Evolutionary conservation across 805 yeast genomes (phyloP).

Genomic region (Ascoidea asiatica): DNA sequence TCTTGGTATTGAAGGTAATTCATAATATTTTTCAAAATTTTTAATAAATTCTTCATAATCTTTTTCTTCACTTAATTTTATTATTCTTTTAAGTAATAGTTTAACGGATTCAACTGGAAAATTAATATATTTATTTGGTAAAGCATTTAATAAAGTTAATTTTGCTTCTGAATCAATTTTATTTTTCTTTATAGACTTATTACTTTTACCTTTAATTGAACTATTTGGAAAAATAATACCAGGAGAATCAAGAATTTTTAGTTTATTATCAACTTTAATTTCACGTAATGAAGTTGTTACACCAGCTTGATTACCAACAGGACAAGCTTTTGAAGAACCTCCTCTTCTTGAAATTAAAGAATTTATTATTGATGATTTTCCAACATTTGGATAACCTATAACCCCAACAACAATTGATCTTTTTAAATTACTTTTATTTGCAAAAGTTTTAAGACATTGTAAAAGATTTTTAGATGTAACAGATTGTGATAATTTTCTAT

Average conservation of each 20-base stretch:
- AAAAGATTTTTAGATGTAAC: constrained; percentile 64
- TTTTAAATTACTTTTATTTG: constrained; percentile 71
- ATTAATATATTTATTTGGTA: constrained; percentile 72
- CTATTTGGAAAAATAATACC: constrained; percentile 83
- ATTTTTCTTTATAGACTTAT: constrained; percentile 35
- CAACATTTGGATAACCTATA: constrained; percentile 95
- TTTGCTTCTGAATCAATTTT: constrained; percentile 74
- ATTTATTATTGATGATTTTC: constrained; percentile 89
- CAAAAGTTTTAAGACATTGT: constrained; percentile 74
- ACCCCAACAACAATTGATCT: constrained; percentile 90
- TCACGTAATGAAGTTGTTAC: constrained; percentile 87
- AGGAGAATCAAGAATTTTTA: constrained; percentile 86
- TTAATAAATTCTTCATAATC: no score
- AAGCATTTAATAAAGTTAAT: constrained; percentile 72
- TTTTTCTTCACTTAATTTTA: constrained; percentile 64
- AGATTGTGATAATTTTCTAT: constrained; percentile 58
- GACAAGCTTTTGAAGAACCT: constrained; percentile 54
- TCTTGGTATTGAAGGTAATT: constrained; percentile 66
- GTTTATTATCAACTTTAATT: constrained; percentile 81
- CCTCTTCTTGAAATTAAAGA: constrained; percentile 56
- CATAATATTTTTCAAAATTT: constrained; percentile 61
- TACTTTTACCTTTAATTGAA: constrained; percentile 4
- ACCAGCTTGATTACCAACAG: constrained; percentile 97
- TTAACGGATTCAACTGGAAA: constrained; percentile 81
- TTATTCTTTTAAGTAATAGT: constrained; percentile 59